phyloP scores from a whole-genome alignment of 179 eudicot genomes.

The Silene noctiflora region DNA sequence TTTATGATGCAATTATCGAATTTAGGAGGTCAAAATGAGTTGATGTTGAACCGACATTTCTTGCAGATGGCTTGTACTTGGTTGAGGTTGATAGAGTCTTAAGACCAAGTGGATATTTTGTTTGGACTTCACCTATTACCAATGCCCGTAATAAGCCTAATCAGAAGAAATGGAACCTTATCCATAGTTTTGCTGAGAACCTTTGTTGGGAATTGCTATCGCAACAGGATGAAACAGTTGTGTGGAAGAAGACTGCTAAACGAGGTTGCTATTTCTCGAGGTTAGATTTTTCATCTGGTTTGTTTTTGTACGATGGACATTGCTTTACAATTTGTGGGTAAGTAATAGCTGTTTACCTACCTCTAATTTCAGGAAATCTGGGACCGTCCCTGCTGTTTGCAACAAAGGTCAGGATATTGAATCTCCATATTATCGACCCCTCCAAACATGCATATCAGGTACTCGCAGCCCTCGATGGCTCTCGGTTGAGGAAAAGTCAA shows the following conservation, averaged over 20 bases:
- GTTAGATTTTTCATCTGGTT: conserved; percentile 38
- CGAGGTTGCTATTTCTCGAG: conserved; percentile 67
- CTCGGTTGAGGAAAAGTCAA: conserved; percentile 63
- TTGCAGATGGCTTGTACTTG: conserved; percentile 77
- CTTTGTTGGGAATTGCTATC: conserved; percentile 94
- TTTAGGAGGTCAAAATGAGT: conserved; percentile 6
- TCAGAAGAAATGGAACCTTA: conserved; percentile 71
- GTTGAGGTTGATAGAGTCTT: conserved; percentile 87
- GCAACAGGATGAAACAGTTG: conserved; percentile 96
- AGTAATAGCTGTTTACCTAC: conserved; percentile 3
- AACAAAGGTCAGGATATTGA: conserved; percentile 73
- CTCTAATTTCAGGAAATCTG: conserved; percentile 60
- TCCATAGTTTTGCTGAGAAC: conserved; percentile 53
- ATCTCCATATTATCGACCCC: conserved; percentile 78
- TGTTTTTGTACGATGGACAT: not conserved
- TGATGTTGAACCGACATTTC: conserved; percentile 13
- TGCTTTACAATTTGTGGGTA: not conserved
- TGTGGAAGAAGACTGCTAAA: conserved; percentile 87
- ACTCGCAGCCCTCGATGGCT: conserved; percentile 84
- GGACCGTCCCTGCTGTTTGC: conserved; percentile 60
- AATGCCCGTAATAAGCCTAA: conserved; percentile 72
- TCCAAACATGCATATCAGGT: conserved; percentile 84
- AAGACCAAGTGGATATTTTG: conserved; percentile 98
- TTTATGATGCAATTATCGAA: not conserved
- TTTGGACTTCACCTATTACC: conserved; percentile 94